Percentiles rank a stretch among this genome's conserved stretches.
phyloP scores from a whole-genome alignment of 202 grass and related monocot species.

The Brachypodium distachyon region DNA sequence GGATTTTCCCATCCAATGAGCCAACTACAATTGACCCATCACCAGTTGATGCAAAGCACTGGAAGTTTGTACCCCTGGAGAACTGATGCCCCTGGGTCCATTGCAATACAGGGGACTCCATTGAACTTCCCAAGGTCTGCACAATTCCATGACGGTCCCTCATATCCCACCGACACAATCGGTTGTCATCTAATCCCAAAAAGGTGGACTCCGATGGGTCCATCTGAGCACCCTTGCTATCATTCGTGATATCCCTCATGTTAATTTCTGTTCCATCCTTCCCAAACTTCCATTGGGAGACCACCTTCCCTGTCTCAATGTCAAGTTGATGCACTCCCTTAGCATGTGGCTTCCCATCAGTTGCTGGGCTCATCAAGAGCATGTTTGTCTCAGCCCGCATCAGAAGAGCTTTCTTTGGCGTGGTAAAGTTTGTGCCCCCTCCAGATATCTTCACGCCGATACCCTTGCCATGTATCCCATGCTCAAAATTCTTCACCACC shows the following conservation, averaged over 20 bases:
- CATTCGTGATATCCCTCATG: conserved; percentile 86
- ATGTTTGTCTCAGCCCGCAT: conserved; percentile 92
- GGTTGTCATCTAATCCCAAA: conserved; percentile 74
- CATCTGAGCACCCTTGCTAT: conserved; percentile 76
- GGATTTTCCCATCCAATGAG: conserved; percentile 87
- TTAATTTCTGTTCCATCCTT: conserved; percentile 76
- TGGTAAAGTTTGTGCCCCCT: conserved; percentile 31
- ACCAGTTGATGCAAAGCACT: conserved; percentile 77
- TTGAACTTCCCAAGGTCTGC: conserved; percentile 56
- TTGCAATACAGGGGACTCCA: conserved; percentile 55
- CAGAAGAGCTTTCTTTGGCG: conserved; percentile 84
- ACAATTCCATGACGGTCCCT: conserved; percentile 64
- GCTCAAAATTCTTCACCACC: conserved; percentile 68
- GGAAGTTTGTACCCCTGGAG: conserved; percentile 73
- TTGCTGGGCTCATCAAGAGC: conserved; percentile 88
- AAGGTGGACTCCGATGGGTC: conserved; percentile 81
- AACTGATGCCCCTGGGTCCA: conserved; percentile 95
- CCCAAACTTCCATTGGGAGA: conserved; percentile 77
- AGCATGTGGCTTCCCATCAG: conserved; percentile 68
- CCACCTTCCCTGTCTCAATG: conserved; percentile 76
- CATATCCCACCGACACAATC: conserved; percentile 87
- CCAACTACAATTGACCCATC: conserved; percentile 92
- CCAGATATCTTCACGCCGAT: conserved; percentile 67
- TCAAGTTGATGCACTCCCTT: conserved; percentile 71
- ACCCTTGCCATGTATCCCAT: conserved; percentile 82